These are phyloP conservation scores for Hymenoscyphus albidus DNA, from an alignment of 2,329 filamentous ascomycete species.

Conservation along the genomic window DNA sequence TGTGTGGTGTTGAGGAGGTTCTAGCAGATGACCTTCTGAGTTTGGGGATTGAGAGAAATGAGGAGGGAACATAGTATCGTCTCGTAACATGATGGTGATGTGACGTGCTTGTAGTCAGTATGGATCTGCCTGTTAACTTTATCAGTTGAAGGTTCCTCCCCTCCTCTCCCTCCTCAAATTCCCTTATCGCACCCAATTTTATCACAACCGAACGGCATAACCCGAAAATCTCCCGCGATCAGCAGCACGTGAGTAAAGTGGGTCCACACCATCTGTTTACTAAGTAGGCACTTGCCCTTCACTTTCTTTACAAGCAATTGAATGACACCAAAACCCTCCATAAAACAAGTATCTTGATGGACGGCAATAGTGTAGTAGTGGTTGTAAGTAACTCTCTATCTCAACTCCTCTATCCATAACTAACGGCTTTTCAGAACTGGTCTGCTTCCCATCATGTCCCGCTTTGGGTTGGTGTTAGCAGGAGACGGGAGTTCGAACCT, in stretches of 20 bases:
- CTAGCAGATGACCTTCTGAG: not conserved
- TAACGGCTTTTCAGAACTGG: slow-evolving; percentile 13
- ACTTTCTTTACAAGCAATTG: not conserved
- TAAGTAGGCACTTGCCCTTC: not conserved
- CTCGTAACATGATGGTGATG: slow-evolving; percentile 7
- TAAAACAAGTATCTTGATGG: not conserved
- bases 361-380: slow-evolving; percentile 24
- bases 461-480: slow-evolving; percentile 13
- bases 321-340: not conserved
- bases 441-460: slow-evolving; percentile 25
- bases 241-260: not conserved
- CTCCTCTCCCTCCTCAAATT: not conserved
- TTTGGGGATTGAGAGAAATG: not conserved
- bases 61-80: slow-evolving; percentile 20
- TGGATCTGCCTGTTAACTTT: not conserved
- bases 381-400: slow-evolving; percentile 11
- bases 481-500: slow-evolving; percentile 27
- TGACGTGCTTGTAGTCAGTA: not conserved
- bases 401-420: not conserved
- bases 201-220: not conserved
- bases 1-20: not conserved
- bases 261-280: not conserved
- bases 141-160: not conserved
- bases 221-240: not conserved
- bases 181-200: not conserved